Evolutionary conservation across 441 rosid genomes (phyloP).

Genomic region (Erysimum cheiri): DNA sequence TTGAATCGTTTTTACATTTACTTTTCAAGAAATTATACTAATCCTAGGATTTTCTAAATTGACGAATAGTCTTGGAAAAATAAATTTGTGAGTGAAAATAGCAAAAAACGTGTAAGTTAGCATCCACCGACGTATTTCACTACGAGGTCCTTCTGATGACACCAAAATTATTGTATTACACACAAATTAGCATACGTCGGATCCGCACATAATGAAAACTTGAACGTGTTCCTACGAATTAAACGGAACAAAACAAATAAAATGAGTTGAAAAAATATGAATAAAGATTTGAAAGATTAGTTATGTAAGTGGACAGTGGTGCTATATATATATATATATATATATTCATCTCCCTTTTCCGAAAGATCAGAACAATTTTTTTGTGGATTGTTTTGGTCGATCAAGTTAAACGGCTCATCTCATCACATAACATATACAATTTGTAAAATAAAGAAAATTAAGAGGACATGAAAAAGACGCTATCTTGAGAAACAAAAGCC

Average conservation of each 20-base stretch:
- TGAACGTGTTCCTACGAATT: background rate
- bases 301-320: too few species aligned
- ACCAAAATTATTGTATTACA: constrained; percentile 7
- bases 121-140: constrained; percentile 27
- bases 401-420: constrained; percentile 18
- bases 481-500: constrained; percentile 10
- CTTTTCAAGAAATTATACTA: constrained; percentile 10
- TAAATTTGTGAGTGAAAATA: background rate
- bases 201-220: constrained; percentile 4
- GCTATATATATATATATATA: too few species aligned
- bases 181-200: constrained; percentile 6
- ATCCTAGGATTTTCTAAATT: constrained; percentile 37
- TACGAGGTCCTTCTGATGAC: constrained; percentile 10
- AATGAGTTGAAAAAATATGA: background rate
- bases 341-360: background rate
- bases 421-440: background rate
- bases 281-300: background rate
- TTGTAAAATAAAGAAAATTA: background rate
- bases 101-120: constrained; percentile 35
- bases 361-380: background rate
- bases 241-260: background rate
- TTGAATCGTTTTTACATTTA: constrained; percentile 7
- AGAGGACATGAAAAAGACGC: background rate
- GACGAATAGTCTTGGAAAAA: constrained; percentile 14
- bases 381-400: background rate